Conservation (phyloP, 2,329 filamentous ascomycete genomes). For the Teratosphaeria gauchensis region DNA sequence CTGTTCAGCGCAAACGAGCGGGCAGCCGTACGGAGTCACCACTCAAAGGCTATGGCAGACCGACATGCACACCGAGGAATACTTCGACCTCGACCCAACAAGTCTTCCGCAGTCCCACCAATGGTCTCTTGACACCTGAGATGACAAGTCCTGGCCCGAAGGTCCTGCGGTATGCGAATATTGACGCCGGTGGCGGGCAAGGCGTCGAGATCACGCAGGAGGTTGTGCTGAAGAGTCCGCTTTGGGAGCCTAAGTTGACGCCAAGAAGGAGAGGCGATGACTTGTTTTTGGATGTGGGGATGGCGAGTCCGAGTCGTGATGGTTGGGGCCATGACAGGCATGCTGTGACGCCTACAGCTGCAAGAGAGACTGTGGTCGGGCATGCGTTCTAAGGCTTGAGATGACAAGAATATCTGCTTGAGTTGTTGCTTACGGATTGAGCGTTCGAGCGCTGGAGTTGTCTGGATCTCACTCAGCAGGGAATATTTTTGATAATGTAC, state of each 20-base stretch:
- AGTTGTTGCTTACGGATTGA: background rate
- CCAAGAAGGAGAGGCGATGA: conserved; percentile 58
- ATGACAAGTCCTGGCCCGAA: conserved; percentile 9
- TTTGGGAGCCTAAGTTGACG: conserved; percentile 56
- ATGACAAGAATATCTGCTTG: background rate
- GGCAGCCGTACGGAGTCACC: conserved; percentile 12
- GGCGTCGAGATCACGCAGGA: background rate
- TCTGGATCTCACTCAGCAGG: background rate
- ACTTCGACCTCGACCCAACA: background rate
- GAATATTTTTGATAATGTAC: too few relatives aligned
- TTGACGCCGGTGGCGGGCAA: background rate
- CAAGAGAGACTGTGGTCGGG: background rate
- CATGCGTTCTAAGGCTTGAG: background rate
- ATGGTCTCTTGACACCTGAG: conserved; percentile 7
- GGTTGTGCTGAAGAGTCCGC: conserved; percentile 30
- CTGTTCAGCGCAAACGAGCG: background rate
- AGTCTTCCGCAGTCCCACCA: background rate
- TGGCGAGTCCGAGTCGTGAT: conserved; percentile 14
- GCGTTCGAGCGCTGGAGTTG: background rate
- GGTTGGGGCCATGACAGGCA: background rate
- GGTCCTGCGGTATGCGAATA: background rate
- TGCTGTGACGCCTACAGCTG: background rate
- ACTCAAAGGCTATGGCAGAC: conserved; percentile 21
- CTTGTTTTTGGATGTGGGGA: conserved; percentile 41
- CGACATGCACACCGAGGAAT: background rate